These are phyloP conservation scores for Lepidopterella palustris DNA, from an alignment of 495 filamentous ascomycete species.

Conservation along the genomic window DNA sequence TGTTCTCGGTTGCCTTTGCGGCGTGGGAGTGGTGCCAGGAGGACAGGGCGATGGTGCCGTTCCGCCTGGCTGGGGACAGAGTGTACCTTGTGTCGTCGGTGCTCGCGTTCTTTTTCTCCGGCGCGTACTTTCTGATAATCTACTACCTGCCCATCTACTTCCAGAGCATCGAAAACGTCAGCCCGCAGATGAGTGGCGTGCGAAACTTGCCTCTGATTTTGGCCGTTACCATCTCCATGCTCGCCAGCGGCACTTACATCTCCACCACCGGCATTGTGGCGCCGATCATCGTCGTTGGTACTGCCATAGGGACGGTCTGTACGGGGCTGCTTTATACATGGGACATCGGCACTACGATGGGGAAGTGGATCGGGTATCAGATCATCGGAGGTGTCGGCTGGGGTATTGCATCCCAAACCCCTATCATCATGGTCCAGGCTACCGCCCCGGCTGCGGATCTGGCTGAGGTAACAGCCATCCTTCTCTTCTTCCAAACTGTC, in stretches of 20 bases:
- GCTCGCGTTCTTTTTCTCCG: conserved; percentile 2
- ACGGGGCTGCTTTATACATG: conserved; percentile 20
- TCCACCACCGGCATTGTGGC: background rate
- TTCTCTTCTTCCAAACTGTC: conserved; percentile 17
- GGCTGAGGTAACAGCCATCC: conserved; percentile 3
- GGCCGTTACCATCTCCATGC: conserved; percentile 7
- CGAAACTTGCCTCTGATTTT: conserved; percentile 20
- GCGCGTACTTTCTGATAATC: conserved; percentile 4
- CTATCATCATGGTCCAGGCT: conserved; percentile 7
- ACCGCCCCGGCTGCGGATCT: conserved; percentile 2
- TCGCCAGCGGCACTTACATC: background rate
- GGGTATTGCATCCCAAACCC: conserved; percentile 2
- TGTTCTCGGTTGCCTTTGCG: conserved; percentile 12
- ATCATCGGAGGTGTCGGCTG: conserved; percentile 10
- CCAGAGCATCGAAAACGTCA: background rate
- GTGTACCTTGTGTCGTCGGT: conserved; percentile 5
- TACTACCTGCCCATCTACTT: too few species aligned
- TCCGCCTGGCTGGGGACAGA: background rate
- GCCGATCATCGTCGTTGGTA: conserved; percentile 5
- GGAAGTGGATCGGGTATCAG: conserved; percentile 21
- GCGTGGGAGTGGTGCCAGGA: background rate
- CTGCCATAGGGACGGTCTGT: conserved; percentile 17
- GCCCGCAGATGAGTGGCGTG: background rate
- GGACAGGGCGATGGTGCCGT: conserved; percentile 7
- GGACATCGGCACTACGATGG: background rate